These are phyloP conservation scores for Gastrolobium villosum DNA, from an alignment of 306 rosid genomes.

Conservation along the genomic window DNA sequence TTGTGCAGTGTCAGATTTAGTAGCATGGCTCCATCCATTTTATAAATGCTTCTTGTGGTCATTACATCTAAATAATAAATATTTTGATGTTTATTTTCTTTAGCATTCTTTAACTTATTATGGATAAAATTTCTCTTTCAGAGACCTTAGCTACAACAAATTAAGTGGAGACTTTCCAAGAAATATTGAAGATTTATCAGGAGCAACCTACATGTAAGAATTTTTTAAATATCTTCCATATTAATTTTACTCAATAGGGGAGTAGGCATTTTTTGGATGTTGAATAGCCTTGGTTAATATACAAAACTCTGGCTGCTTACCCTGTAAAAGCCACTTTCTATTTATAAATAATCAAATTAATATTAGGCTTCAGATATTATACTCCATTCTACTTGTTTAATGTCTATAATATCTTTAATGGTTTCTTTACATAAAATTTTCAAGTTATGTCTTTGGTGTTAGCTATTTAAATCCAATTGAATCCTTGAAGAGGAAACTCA, in stretches of 20 bases:
- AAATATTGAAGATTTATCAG: not conserved
- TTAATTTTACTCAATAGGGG: not conserved
- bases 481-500: constrained; percentile 25
- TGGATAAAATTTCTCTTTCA: constrained; percentile 45
- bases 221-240: not conserved
- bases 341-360: not conserved
- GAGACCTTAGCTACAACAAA: constrained; percentile 80
- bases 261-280: not conserved
- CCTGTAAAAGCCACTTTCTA: not conserved
- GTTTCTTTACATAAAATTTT: constrained; percentile 51
- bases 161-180: constrained; percentile 55
- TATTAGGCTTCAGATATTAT: constrained; percentile 4
- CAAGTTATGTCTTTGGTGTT: not conserved
- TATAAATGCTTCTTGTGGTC: not conserved
- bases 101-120: not conserved
- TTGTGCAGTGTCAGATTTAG: not conserved
- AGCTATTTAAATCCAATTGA: not conserved
- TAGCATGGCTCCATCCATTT: not conserved
- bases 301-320: not conserved
- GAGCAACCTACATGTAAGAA: constrained; percentile 52
- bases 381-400: not conserved
- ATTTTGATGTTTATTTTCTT: not conserved
- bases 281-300: not conserved
- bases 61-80: not conserved
- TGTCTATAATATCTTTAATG: not conserved